phyloP scores from a whole-genome alignment of 1,284 basidiomycete genomes.

The Exobasidium cylindrosporum region DNA sequence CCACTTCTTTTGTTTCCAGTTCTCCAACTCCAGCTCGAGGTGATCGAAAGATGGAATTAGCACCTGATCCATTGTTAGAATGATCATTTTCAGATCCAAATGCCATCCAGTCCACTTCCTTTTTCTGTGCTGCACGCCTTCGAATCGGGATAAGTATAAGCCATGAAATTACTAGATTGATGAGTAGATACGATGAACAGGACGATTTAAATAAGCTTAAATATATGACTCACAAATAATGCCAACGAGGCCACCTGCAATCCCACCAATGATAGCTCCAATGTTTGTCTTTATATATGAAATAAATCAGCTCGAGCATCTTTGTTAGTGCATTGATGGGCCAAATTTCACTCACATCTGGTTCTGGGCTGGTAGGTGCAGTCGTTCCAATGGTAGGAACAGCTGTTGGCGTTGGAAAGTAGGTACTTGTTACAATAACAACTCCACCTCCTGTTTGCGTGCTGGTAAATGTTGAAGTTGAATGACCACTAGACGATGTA shows the following conservation, averaged over 20 bases:
- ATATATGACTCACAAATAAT: conserved; percentile 17
- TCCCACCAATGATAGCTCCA: conserved; percentile 39
- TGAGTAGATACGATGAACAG: neutral
- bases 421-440: neutral
- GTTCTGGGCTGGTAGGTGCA: neutral
- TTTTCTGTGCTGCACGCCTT: conserved; percentile 28
- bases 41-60: conserved; percentile 1
- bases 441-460: neutral
- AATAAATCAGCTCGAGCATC: too few relatives aligned
- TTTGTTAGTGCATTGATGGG: too few relatives aligned
- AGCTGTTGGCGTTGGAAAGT: neutral
- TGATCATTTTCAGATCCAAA: conserved; percentile 42
- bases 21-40: conserved; percentile 9
- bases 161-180: conserved; percentile 32
- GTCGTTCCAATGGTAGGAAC: neutral
- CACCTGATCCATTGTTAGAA: conserved; percentile 25
- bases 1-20: neutral
- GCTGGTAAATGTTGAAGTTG: neutral
- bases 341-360: neutral
- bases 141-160: conserved; percentile 37
- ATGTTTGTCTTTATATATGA: conserved; percentile 18
- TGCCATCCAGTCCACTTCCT: conserved; percentile 41
- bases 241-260: conserved; percentile 38
- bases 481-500: neutral
- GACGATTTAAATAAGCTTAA: neutral